A percentile compares a stretch with the other conserved stretches of the same genome.
Evolutionary conservation across 345 rosid species (phyloP).

Genomic region (Conringia planisiliqua): DNA sequence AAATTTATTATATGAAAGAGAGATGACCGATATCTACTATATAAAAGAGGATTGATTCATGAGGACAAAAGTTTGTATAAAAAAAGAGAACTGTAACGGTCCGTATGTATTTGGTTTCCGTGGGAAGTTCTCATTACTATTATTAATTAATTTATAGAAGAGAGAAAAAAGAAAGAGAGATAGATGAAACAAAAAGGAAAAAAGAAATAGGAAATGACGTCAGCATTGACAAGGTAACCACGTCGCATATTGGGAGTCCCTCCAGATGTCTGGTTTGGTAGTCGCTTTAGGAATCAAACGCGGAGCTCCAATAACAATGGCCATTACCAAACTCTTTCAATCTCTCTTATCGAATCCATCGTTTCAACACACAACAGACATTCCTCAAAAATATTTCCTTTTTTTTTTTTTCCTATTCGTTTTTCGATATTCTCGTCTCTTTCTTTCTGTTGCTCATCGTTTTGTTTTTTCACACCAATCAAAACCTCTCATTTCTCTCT

Average conservation of each 20-base stretch:
- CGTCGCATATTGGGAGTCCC: slow-evolving; percentile 36
- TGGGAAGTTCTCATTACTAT: background rate
- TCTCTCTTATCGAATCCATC: slow-evolving; percentile 1
- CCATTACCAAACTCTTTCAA: slow-evolving; percentile 30
- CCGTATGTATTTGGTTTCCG: background rate
- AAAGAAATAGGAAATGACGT: slow-evolving; percentile 28
- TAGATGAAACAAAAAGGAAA: background rate
- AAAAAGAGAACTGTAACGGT: too few relatives aligned
- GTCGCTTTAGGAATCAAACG: slow-evolving; percentile 54
- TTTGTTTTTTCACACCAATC: slow-evolving; percentile 15
- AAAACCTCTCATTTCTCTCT: background rate
- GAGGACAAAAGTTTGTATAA: too few relatives aligned
- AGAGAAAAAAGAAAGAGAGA: too few relatives aligned
- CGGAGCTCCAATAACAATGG: slow-evolving; percentile 44
- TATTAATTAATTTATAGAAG: too few relatives aligned
- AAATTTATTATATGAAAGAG: background rate
- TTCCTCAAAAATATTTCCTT: slow-evolving; percentile 12
- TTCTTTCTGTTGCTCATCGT: background rate
- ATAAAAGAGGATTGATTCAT: background rate
- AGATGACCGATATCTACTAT: too few relatives aligned
- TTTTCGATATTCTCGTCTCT: slow-evolving; percentile 17
- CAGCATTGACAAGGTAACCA: slow-evolving; percentile 32
- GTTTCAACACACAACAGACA: background rate
- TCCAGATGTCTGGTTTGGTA: slow-evolving; percentile 69
- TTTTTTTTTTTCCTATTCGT: slow-evolving; percentile 8